Percentiles rank a stretch among this genome's conserved stretches.
These are phyloP conservation scores for Marsdenia floribunda DNA, from an alignment of 257 asterid species.

Conservation along the genomic window DNA sequence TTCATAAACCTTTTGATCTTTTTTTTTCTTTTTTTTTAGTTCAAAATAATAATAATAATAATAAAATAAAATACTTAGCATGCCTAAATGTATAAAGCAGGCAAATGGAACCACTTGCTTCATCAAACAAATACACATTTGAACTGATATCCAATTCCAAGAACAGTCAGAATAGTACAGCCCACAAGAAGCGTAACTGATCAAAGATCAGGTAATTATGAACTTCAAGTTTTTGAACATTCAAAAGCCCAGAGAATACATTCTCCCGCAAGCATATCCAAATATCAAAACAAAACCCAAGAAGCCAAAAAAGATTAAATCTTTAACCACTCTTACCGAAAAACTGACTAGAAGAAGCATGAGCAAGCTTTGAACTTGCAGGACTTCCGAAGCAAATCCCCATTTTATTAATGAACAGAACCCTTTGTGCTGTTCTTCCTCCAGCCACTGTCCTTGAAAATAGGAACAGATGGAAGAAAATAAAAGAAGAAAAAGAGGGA, in stretches of 20 bases:
- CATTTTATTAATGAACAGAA: constrained; percentile 26
- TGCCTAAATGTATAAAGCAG: neutral
- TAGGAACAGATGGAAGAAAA: constrained; percentile 3
- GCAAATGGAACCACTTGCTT: neutral
- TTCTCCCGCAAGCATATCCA: neutral
- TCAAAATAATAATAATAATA: too few species aligned
- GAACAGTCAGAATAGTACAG: neutral
- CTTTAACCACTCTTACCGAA: constrained; percentile 31
- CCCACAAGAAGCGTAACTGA: too few species aligned
- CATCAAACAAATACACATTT: neutral
- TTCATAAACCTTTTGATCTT: neutral
- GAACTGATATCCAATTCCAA: neutral
- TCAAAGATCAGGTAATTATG: neutral
- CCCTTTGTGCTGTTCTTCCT: neutral
- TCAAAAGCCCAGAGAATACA: neutral
- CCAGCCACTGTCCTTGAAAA: neutral
- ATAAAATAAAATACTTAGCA: neutral
- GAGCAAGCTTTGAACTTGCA: constrained; percentile 65
- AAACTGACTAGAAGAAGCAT: constrained; percentile 79
- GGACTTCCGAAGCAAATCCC: constrained; percentile 70
- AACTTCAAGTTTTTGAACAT: neutral
- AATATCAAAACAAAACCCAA: neutral
- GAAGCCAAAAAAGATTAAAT: neutral
- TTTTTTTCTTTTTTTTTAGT: neutral
- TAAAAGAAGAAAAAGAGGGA: constrained; percentile 10